A percentile compares a stretch with the other conserved stretches of the same genome.
Conservation (phyloP, 768 basidiomycete genomes). For the Sporobolomyces roseus region DNA sequence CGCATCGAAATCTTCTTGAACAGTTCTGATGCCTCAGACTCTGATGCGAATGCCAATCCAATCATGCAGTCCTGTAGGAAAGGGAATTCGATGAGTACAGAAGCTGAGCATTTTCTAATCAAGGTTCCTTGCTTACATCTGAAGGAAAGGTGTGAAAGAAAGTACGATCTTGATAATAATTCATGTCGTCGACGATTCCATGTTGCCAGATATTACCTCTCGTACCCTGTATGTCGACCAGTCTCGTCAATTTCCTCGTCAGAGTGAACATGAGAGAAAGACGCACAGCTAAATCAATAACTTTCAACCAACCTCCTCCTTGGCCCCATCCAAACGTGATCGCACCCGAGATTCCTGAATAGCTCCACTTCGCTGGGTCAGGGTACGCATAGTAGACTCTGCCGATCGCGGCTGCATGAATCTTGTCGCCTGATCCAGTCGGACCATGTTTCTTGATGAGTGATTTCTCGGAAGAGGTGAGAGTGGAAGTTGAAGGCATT, state of each 20-base stretch:
- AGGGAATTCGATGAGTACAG: neutral
- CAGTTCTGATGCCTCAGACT: slow-evolving; percentile 75
- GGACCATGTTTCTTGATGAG: slow-evolving; percentile 61
- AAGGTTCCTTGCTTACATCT: slow-evolving; percentile 63
- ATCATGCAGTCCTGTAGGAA: slow-evolving; percentile 73
- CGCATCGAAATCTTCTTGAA: slow-evolving; percentile 56
- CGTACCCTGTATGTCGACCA: slow-evolving; percentile 61
- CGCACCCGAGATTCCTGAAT: slow-evolving; percentile 81
- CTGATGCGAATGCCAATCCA: slow-evolving; percentile 82
- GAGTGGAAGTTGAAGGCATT: slow-evolving; percentile 71
- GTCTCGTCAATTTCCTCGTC: neutral
- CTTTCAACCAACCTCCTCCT: slow-evolving; percentile 60
- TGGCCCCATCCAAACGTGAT: slow-evolving; percentile 65
- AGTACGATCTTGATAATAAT: slow-evolving; percentile 74
- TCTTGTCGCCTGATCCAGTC: slow-evolving; percentile 59
- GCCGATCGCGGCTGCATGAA: slow-evolving; percentile 63
- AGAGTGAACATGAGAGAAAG: neutral
- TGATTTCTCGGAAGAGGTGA: slow-evolving; percentile 70
- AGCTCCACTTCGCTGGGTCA: slow-evolving; percentile 71
- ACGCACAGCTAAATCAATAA: slow-evolving; percentile 67
- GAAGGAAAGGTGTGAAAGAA: slow-evolving; percentile 90
- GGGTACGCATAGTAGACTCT: slow-evolving; percentile 88
- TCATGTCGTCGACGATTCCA: slow-evolving; percentile 76
- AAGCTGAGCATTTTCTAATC: neutral
- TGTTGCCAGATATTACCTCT: slow-evolving; percentile 89